Evolutionary conservation across 2,329 filamentous ascomycete genomes (phyloP).

Genomic region (Talaromyces marneffei): DNA sequence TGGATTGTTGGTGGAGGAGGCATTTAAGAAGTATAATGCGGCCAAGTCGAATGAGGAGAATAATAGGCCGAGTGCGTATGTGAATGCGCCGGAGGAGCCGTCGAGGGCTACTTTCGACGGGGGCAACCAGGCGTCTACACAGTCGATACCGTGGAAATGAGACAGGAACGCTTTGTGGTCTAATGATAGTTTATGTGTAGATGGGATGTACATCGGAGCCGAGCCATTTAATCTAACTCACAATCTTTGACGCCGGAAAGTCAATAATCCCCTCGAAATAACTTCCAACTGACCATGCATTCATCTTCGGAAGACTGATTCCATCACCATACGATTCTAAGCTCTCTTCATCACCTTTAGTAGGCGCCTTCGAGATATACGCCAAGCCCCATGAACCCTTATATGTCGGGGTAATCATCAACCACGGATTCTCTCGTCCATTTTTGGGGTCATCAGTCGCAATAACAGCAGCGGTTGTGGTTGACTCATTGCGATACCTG

Average conservation of each 20-base stretch:
- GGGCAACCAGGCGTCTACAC: not conserved
- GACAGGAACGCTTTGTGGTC: too few species aligned
- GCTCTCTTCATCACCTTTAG: not conserved
- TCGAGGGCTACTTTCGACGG: constrained; percentile 1
- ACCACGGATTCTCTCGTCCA: not conserved
- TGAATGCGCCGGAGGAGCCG: constrained; percentile 11
- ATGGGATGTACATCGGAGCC: not conserved
- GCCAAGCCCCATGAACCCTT: not conserved
- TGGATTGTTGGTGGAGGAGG: constrained; percentile 14
- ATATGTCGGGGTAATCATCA: not conserved
- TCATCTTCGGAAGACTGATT: not conserved
- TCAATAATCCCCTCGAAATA: not conserved
- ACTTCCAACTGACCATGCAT: not conserved
- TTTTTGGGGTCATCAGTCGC: not conserved
- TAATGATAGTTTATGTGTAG: too few species aligned
- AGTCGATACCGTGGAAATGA: not conserved
- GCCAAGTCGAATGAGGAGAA: constrained; percentile 16
- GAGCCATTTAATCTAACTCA: not conserved
- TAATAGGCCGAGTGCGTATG: constrained; percentile 10
- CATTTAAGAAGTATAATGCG: constrained; percentile 16
- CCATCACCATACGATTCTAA: constrained; percentile 2
- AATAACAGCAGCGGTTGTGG: not conserved
- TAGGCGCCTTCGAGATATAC: not conserved
- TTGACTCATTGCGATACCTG: not conserved
- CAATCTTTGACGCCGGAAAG: not conserved